Base-by-base conservation (phyloP, 75 land plant genomes). In the Larix kaempferi region DNA sequence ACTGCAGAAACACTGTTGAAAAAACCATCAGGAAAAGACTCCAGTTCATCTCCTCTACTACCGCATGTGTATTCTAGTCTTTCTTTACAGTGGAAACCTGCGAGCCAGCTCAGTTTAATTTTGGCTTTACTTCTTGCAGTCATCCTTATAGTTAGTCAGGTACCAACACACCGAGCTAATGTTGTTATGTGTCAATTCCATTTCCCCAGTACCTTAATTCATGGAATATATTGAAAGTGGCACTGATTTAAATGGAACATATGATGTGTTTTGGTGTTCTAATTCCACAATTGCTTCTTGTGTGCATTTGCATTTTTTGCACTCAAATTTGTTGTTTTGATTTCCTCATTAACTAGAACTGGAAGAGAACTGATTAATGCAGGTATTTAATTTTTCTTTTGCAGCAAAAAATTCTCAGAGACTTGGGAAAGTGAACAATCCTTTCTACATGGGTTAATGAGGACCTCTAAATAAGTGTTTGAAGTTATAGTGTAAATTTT, bases 61-160 rank as follows among this genome's bases (percentile, higher is more conserved):
- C 16, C 56, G 22, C 39, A 73, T 52, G 27, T 55, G 21, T 56
- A 73, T 73, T 26, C 75, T 14, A 26, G 11, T 27, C 56, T 73
- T n/a, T 15, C 57, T 55, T 54, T 54, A 26, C 56, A 73, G 33
- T 73, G 75, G 75, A 73, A 73, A 17, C 35, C 75, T 26, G 29
- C 27, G 21, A 49, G 35, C 17, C 75, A 54, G 33, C 44, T 26
- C 16, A 26, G 8, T 14, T 23, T 73, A 25, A 26, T 73, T 26
- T 56, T 73, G 57, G 75, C 13, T 16, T 27, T 73, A 49, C 5
- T 56, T 25, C 55, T 73, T 49, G 54, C 54, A 25, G 56, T 52
- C 13, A 52, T 73, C 13, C 22, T 73, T 54, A 26, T n/a, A 5
- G 16, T 54, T 15, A 55, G 54, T 25, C 75, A 73, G 75, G 75